phyloP scores from a whole-genome alignment of 345 rosid species.

The Salix koriyanagi region DNA sequence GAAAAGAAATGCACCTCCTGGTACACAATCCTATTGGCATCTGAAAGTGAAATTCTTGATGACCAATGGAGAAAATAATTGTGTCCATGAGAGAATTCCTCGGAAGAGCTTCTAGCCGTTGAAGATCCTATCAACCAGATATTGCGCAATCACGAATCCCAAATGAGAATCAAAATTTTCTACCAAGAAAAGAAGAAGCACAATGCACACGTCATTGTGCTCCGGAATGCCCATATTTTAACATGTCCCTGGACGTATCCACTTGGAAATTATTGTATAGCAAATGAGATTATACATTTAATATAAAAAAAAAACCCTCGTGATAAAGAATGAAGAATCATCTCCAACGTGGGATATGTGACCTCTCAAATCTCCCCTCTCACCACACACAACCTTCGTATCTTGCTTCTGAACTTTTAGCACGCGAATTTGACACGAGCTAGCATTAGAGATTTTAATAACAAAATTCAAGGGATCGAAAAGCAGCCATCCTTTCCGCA shows the following conservation, averaged over 20 bases:
- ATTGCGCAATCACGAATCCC: slow-evolving; percentile 8
- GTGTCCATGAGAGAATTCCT: neutral
- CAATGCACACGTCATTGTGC: neutral
- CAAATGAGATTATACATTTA: neutral
- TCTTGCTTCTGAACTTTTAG: neutral
- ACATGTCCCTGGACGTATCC: neutral
- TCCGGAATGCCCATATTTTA: neutral
- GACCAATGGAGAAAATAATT: neutral
- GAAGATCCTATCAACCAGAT: slow-evolving; percentile 26
- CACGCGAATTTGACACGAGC: slow-evolving; percentile 4
- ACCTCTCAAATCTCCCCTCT: neutral
- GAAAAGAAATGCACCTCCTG: neutral
- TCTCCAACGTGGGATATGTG: neutral
- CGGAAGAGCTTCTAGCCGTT: slow-evolving; percentile 17
- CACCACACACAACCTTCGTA: neutral
- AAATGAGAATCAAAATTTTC: neutral
- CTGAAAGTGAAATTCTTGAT: neutral
- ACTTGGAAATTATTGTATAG: neutral
- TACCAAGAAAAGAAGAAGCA: neutral
- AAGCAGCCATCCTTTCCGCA: neutral
- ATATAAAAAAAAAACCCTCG: neutral
- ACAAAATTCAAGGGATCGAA: neutral
- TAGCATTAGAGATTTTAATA: neutral
- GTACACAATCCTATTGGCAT: neutral
- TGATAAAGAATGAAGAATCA: neutral